Conservation (phyloP, 2,329 filamentous ascomycete genomes). For the Huntiella bhutanensis region DNA sequence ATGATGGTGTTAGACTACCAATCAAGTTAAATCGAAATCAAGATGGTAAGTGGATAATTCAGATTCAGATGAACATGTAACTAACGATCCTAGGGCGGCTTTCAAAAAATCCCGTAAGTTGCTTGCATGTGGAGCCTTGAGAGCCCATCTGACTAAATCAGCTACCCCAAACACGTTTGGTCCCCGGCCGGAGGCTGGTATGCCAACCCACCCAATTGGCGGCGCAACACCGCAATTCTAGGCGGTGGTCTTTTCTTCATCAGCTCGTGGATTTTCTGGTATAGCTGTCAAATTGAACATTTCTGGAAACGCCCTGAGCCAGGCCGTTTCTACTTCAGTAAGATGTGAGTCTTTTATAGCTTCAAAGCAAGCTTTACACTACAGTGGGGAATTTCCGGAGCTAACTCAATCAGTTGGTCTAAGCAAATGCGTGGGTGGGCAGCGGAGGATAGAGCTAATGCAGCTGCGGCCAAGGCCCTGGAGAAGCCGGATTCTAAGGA, state of each 20-base stretch:
- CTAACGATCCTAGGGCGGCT: constrained; percentile 1
- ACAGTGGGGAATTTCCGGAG: not conserved
- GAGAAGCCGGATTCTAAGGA: constrained; percentile 11
- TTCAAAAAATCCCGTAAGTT: constrained; percentile 11
- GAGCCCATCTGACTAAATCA: constrained; percentile 20
- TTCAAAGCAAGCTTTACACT: not conserved
- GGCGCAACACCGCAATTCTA: constrained; percentile 67
- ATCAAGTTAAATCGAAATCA: too few relatives aligned
- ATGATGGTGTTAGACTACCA: too few relatives aligned
- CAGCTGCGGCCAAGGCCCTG: constrained; percentile 16
- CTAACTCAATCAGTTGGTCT: constrained; percentile 22
- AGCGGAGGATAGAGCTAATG: constrained; percentile 22
- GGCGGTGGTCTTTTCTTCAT: constrained; percentile 49
- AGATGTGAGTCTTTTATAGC: constrained; percentile 43
- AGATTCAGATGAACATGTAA: too few relatives aligned
- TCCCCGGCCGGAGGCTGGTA: constrained; percentile 98
- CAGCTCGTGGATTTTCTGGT: constrained; percentile 46
- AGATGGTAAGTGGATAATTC: too few relatives aligned
- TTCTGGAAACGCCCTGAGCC: constrained; percentile 59
- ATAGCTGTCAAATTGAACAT: constrained; percentile 55
- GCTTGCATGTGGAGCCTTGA: not conserved
- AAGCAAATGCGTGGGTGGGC: constrained; percentile 27
- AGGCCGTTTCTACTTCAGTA: constrained; percentile 63
- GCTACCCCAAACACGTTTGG: constrained; percentile 98
- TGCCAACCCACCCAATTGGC: constrained; percentile 86